These are phyloP conservation scores for Tulasnella sp. DNA, from an alignment of 768 basidiomycete species.

Conservation along the genomic window DNA sequence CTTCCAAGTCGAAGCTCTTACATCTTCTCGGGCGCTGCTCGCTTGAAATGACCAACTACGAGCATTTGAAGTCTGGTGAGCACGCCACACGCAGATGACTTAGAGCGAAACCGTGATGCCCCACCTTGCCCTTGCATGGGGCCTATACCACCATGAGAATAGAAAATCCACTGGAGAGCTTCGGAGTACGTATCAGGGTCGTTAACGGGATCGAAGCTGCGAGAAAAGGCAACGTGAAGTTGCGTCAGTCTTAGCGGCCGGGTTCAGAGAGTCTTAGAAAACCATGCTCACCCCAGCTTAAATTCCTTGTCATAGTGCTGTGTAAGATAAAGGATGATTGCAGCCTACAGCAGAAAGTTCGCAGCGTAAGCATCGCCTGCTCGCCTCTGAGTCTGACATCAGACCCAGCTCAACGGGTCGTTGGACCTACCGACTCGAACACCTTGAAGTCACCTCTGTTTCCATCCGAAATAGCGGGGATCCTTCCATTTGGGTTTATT, in stretches of 20 bases:
- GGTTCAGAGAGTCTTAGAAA: no score
- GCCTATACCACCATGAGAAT: conserved; percentile 67
- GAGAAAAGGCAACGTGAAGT: no score
- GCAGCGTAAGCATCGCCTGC: no score
- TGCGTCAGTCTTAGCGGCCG: not conserved
- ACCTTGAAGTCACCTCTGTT: conserved; percentile 56
- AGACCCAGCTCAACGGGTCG: no score
- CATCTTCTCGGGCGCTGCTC: conserved; percentile 60
- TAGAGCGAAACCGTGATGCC: no score
- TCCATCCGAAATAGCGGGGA: conserved; percentile 64
- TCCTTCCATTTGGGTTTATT: conserved; percentile 65
- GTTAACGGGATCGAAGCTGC: conserved; percentile 51
- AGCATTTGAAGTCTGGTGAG: no score
- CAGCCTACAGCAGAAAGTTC: conserved; percentile 41
- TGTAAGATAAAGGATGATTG: conserved; percentile 74
- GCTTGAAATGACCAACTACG: conserved; percentile 44
- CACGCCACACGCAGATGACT: no score
- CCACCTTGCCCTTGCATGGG: conserved; percentile 38
- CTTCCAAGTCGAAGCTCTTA: conserved; percentile 40
- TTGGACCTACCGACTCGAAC: conserved; percentile 51
- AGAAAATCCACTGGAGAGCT: conserved; percentile 84
- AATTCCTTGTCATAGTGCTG: conserved; percentile 75
- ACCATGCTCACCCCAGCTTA: conserved; percentile 47
- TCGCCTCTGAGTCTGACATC: no score
- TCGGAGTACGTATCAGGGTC: conserved; percentile 58